Percentiles rank a stretch among this genome's conserved stretches.
Conservation (phyloP, 2,329 filamentous ascomycete genomes). For the Arthroderma sp. region DNA sequence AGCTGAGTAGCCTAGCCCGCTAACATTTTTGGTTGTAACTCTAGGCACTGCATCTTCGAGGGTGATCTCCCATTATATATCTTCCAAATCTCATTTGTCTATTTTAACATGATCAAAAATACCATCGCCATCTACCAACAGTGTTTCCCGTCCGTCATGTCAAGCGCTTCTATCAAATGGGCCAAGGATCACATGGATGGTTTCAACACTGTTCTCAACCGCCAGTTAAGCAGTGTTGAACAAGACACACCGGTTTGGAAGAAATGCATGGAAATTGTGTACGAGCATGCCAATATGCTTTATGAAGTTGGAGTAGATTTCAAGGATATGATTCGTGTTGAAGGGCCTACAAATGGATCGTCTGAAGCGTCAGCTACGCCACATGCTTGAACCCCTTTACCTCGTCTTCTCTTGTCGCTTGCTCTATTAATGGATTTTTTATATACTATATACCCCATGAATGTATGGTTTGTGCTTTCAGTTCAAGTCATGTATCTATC, state of each 20-base stretch:
- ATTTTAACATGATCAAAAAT: slow-evolving; percentile 88
- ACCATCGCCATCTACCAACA: slow-evolving; percentile 78
- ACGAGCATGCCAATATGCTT: slow-evolving; percentile 66
- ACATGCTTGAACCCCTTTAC: too few relatives aligned
- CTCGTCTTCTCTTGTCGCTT: too few relatives aligned
- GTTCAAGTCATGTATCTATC: too few relatives aligned
- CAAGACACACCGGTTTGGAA: slow-evolving; percentile 62
- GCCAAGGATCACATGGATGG: slow-evolving; percentile 88
- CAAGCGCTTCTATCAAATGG: slow-evolving; percentile 94
- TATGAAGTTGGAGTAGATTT: slow-evolving; percentile 85
- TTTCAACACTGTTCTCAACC: slow-evolving; percentile 69
- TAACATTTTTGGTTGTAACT: slow-evolving; percentile 11
- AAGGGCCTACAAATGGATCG: neutral
- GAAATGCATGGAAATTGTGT: slow-evolving; percentile 69
- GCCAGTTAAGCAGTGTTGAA: slow-evolving; percentile 80
- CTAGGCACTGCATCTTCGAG: slow-evolving; percentile 84
- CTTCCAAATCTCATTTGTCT: slow-evolving; percentile 88
- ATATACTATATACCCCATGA: too few relatives aligned
- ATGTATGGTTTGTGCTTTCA: too few relatives aligned
- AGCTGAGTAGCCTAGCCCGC: neutral
- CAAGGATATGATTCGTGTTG: slow-evolving; percentile 50
- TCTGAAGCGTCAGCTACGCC: too few relatives aligned
- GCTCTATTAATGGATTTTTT: too few relatives aligned
- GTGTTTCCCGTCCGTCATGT: slow-evolving; percentile 75
- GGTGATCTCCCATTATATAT: slow-evolving; percentile 87